Evolutionary conservation across 176 grass and related monocot genomes (phyloP).

Genomic region (Zea luxurians): DNA sequence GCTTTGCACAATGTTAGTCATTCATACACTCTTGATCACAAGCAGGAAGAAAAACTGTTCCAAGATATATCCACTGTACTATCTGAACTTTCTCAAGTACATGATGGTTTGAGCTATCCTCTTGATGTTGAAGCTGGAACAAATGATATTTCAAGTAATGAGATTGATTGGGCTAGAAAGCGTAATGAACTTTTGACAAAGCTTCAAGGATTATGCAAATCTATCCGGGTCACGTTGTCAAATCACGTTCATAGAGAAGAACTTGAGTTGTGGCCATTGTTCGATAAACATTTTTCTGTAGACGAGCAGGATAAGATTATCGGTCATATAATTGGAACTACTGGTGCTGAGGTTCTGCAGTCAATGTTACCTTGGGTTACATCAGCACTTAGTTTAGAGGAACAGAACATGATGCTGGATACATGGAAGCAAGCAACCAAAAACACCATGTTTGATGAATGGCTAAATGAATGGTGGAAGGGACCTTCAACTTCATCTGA

Average conservation of each 20-base stretch:
- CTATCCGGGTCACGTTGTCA: slow-evolving; percentile 71
- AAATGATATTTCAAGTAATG: slow-evolving; percentile 32
- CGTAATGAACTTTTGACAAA: slow-evolving; percentile 77
- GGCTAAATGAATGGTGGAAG: slow-evolving; percentile 90
- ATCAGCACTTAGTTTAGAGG: slow-evolving; percentile 72
- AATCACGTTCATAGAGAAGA: slow-evolving; percentile 87
- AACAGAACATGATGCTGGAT: slow-evolving; percentile 78
- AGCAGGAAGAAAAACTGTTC: slow-evolving; percentile 87
- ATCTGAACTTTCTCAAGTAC: slow-evolving; percentile 61
- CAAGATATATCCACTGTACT: slow-evolving; percentile 66
- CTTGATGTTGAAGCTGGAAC: slow-evolving; percentile 7
- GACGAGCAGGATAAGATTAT: slow-evolving; percentile 94
- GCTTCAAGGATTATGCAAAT: slow-evolving; percentile 92
- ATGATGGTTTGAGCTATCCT: slow-evolving; percentile 33
- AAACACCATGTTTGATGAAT: slow-evolving; percentile 96
- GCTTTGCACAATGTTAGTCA: slow-evolving; percentile 85
- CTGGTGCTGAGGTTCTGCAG: slow-evolving; percentile 90
- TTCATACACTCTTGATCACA: slow-evolving; percentile 92
- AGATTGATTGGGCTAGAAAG: slow-evolving; percentile 50
- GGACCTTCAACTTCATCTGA: slow-evolving; percentile 37
- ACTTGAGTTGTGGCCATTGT: slow-evolving; percentile 90
- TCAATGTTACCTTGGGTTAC: slow-evolving; percentile 98
- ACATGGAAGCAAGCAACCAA: slow-evolving; percentile 78
- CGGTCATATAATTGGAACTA: slow-evolving; percentile 87
- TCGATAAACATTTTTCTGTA: slow-evolving; percentile 82